phyloP scores from a whole-genome alignment of 2,329 filamentous ascomycete species.

The Blastomyces percursus region DNA sequence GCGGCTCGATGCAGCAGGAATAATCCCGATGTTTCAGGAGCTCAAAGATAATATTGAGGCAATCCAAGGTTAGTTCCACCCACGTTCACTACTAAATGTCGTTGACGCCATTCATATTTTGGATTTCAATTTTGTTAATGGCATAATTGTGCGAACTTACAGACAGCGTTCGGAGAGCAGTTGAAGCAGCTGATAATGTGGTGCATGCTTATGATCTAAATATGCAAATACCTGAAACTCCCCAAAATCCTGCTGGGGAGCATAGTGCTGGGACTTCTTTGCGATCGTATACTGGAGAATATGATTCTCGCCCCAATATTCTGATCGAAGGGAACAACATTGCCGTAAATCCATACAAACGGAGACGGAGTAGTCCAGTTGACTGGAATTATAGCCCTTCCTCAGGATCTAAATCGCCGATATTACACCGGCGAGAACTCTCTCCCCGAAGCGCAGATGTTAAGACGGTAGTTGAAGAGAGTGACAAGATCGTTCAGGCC shows the following conservation, averaged over 20 bases:
- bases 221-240: conserved; percentile 60
- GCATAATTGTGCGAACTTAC: conserved; percentile 6
- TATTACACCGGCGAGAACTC: conserved; percentile 24
- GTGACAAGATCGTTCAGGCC: conserved; percentile 31
- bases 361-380: conserved; percentile 33
- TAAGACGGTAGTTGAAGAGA: conserved; percentile 34
- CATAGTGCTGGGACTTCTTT: conserved; percentile 23
- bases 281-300: conserved; percentile 16
- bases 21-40: conserved; percentile 48
- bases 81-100: neutral
- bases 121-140: neutral
- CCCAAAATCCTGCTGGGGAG: conserved; percentile 33
- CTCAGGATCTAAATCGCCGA: conserved; percentile 28
- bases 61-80: conserved; percentile 46
- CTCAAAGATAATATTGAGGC: conserved; percentile 60
- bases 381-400: conserved; percentile 26
- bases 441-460: conserved; percentile 32
- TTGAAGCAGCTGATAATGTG: conserved; percentile 64
- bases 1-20: conserved; percentile 37
- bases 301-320: conserved; percentile 30
- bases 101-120: neutral
- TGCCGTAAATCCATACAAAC: conserved; percentile 35
- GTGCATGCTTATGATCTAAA: conserved; percentile 66
- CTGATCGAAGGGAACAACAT: conserved; percentile 36
- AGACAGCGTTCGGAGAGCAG: conserved; percentile 60